Conservation (phyloP, 192 early-diverging fungal species). For the Mortierella hygrophila region DNA sequence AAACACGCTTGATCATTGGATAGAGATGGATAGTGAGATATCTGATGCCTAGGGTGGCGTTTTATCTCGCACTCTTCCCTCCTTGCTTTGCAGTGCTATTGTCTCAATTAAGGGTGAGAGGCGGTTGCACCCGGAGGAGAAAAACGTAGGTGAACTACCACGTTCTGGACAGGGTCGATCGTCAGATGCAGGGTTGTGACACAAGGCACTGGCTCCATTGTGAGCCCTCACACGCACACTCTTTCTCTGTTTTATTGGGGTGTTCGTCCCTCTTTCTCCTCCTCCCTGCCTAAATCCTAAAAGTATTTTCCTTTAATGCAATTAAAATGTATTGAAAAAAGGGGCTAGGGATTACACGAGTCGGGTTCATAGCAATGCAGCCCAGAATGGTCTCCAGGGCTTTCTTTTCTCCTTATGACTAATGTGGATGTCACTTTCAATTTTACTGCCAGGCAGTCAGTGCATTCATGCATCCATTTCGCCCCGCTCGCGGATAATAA, state of each 20-base stretch:
- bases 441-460: not conserved
- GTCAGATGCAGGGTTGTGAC: not conserved
- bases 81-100: not conserved
- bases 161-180: constrained; percentile 1
- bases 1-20: too few relatives aligned
- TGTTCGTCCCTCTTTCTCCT: not conserved
- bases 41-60: too few relatives aligned
- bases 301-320: too few relatives aligned
- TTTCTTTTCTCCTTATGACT: too few relatives aligned
- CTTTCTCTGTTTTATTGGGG: not conserved
- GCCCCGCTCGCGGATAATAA: not conserved
- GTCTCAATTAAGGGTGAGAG: not conserved
- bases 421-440: too few relatives aligned
- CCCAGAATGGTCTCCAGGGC: too few relatives aligned
- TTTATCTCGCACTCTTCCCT: too few relatives aligned
- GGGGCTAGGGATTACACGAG: too few relatives aligned
- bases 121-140: too few relatives aligned
- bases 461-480: not conserved
- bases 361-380: too few relatives aligned
- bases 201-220: not conserved
- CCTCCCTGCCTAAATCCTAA: not conserved
- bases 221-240: not conserved
- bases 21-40: too few relatives aligned
- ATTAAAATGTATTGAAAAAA: too few relatives aligned
- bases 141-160: not conserved